phyloP scores from a whole-genome alignment of 148 eudicot genomes.

The Arctostaphylos glauca region DNA sequence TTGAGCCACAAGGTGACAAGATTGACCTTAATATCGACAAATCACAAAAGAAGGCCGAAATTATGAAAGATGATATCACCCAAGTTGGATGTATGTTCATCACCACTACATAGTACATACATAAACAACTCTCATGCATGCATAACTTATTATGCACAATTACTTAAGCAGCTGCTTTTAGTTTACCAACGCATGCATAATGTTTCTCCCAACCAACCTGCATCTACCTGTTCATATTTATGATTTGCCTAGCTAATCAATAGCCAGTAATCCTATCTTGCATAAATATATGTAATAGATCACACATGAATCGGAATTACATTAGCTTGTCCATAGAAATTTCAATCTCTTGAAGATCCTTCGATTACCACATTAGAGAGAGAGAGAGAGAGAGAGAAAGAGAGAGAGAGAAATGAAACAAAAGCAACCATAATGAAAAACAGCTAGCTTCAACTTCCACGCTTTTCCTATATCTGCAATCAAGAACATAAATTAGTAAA shows the following conservation, averaged over 20 bases:
- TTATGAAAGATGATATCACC: too few relatives aligned
- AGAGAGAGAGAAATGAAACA: background rate
- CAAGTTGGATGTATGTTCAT: too few relatives aligned
- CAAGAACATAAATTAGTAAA: background rate
- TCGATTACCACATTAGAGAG: background rate
- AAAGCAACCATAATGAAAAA: background rate
- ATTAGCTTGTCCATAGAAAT: conserved; percentile 9
- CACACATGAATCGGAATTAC: background rate
- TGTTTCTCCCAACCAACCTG: background rate
- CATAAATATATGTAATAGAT: background rate
- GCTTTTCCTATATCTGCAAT: conserved; percentile 3
- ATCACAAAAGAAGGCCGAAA: too few relatives aligned
- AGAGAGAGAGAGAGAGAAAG: background rate
- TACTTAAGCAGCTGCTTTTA: too few relatives aligned
- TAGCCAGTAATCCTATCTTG: background rate
- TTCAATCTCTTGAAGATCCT: background rate
- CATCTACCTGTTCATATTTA: background rate
- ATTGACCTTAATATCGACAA: too few relatives aligned
- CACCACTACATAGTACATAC: too few relatives aligned
- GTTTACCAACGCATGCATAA: too few relatives aligned
- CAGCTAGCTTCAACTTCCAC: conserved; percentile 11
- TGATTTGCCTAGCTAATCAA: background rate
- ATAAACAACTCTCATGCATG: too few relatives aligned
- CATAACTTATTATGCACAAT: too few relatives aligned
- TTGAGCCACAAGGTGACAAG: too few relatives aligned